A percentile compares a stretch with the other conserved stretches of the same genome.
Conservation (phyloP, 2,329 filamentous ascomycete species). For the Paecilomyces dactylethromorphus region DNA sequence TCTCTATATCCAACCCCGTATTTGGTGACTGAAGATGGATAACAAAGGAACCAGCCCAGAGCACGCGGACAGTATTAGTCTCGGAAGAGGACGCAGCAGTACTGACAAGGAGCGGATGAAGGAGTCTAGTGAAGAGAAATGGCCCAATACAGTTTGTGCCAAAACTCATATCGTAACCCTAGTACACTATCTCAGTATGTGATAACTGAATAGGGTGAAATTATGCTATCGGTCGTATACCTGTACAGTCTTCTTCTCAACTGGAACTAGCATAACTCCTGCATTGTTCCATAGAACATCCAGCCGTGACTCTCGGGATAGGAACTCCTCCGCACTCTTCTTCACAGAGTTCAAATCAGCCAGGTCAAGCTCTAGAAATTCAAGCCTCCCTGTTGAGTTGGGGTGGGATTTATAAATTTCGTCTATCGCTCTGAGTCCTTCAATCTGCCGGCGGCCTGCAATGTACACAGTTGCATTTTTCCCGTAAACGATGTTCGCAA, state of each 20-base stretch:
- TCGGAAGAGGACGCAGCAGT: slow-evolving; percentile 21
- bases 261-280: slow-evolving; percentile 29
- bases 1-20: slow-evolving; percentile 12
- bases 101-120: slow-evolving; percentile 24
- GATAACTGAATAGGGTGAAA: too few relatives aligned
- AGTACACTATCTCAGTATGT: too few relatives aligned
- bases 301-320: slow-evolving; percentile 26
- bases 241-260: slow-evolving; percentile 22
- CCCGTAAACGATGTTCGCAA: slow-evolving; percentile 48
- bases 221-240: too few relatives aligned
- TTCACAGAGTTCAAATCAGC: slow-evolving; percentile 35
- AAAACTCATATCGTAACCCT: slow-evolving; percentile 32
- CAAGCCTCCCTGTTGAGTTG: slow-evolving; percentile 33
- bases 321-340: slow-evolving; percentile 28
- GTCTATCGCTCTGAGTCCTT: slow-evolving; percentile 41
- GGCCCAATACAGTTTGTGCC: slow-evolving; percentile 32
- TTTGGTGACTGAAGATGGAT: slow-evolving; percentile 12
- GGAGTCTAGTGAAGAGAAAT: slow-evolving; percentile 33
- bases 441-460: slow-evolving; percentile 43
- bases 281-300: slow-evolving; percentile 36
- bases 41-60: slow-evolving; percentile 27
- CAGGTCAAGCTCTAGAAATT: slow-evolving; percentile 44
- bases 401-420: slow-evolving; percentile 33
- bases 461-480: slow-evolving; percentile 52
- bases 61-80: slow-evolving; percentile 21